These are phyloP conservation scores for Kluyveromyces lactis DNA, from an alignment of 805 yeast genomes.

Conservation along the genomic window DNA sequence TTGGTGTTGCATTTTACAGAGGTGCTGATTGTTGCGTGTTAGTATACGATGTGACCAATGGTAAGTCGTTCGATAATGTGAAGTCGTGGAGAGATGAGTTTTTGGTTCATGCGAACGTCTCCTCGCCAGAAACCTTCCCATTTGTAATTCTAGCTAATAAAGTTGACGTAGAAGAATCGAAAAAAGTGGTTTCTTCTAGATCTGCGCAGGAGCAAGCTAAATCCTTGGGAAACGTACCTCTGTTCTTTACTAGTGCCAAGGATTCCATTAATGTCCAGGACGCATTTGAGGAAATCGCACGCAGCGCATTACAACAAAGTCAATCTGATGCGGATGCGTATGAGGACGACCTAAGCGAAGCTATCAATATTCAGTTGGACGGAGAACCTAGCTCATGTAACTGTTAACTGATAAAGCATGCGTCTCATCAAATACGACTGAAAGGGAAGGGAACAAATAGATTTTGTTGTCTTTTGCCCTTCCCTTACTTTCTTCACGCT, in stretches of 20 bases:
- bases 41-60: conserved; percentile 92
- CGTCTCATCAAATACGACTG: too few species aligned
- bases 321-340: conserved; percentile 61
- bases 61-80: conserved; percentile 83
- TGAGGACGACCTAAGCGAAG: conserved; percentile 91
- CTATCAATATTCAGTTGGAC: conserved; percentile 89
- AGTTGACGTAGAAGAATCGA: conserved; percentile 87
- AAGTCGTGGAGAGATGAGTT: conserved; percentile 95
- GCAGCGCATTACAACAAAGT: conserved; percentile 93
- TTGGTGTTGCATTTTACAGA: conserved; percentile 94
- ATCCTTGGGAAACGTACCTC: conserved; percentile 70
- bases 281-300: conserved; percentile 92
- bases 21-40: conserved; percentile 98
- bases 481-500: too few species aligned
- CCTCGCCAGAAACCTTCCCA: conserved; percentile 92
- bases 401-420: conserved; percentile 51
- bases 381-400: conserved; percentile 70
- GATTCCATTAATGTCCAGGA: conserved; percentile 91
- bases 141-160: conserved; percentile 93
- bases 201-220: conserved; percentile 56
- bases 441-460: too few species aligned
- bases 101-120: conserved; percentile 83
- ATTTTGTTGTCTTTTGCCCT: too few species aligned
- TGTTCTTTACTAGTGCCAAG: conserved; percentile 96
- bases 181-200: conserved; percentile 58